These are phyloP conservation scores for Hammondia hammondi DNA, from an alignment of 169 alveolate species.

Conservation along the genomic window DNA sequence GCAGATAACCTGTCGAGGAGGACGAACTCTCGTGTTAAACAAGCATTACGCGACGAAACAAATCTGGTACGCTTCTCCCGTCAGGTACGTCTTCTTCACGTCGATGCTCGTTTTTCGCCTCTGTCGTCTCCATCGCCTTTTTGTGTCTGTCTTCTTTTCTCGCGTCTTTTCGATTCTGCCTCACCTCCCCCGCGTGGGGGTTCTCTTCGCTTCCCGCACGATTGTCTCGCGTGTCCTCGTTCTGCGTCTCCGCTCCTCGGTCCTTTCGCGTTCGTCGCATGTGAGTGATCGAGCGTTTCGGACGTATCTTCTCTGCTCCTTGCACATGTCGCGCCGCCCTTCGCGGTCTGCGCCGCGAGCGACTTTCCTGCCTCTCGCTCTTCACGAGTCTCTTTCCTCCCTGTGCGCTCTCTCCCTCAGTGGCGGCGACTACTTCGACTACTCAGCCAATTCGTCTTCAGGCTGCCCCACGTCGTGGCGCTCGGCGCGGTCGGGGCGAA, in stretches of 20 bases:
- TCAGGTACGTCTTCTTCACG: constrained; percentile 35
- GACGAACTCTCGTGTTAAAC: constrained; percentile 27
- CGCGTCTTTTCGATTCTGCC: no score
- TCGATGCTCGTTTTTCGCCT: background rate
- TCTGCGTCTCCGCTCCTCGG: background rate
- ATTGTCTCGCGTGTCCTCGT: no score
- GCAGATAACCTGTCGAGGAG: constrained; percentile 38
- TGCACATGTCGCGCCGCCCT: no score
- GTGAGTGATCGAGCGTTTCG: background rate
- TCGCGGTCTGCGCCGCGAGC: background rate
- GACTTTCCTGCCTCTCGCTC: background rate
- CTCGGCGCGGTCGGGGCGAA: background rate
- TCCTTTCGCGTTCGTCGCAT: background rate
- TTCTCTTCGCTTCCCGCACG: no score
- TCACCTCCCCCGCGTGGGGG: no score
- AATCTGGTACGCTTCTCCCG: constrained; percentile 61
- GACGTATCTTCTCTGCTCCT: background rate
- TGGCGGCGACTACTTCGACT: constrained; percentile 31
- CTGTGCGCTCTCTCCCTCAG: background rate
- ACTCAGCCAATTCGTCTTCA: background rate
- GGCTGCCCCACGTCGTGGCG: background rate
- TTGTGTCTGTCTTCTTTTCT: no score
- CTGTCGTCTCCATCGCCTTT: no score
- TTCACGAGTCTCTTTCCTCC: background rate
- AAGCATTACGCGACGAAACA: constrained; percentile 57